Evolutionary conservation across 2,329 filamentous ascomycete species (phyloP), one percentile per base, ranked within the genome.

Genomic region (Colletotrichum tamarilloi): DNA sequence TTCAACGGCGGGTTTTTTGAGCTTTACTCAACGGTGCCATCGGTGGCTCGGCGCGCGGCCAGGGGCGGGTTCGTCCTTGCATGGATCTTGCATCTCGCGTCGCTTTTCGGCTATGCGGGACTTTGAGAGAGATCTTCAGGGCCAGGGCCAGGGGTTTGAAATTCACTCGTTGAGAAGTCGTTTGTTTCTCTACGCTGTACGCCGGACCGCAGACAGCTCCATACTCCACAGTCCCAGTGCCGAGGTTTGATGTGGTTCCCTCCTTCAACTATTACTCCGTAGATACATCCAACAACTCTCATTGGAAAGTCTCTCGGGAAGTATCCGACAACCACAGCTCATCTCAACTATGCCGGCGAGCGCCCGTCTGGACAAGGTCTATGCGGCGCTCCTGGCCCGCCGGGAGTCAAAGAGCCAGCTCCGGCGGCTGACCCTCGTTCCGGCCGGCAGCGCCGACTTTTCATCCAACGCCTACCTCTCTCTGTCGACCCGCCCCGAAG

Each of bases 391-490:
- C n/a, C 68, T 76, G 24, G 62, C 65, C 19, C 75, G 72, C n/a
- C 62, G 75, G 32, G 57, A 80, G 11, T 55, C 78, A 5, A 79
- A 81, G 19, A 81, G 80, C 12, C 83, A 81, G 65, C 81, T 87
- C 8, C 85, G 88, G n/a, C 80, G 78, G 6, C 79, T 89, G 22
- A 88, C 82, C 1, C 80, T 93, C 4, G 89, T 92, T 3, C 92
- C 92, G 0, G 87, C 92, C 1, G 90, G 87, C 24, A 92, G 90
- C 26, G 89, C 92, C 62, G 94, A 97, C 82, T 93, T 97, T 78
- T 92, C 92, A 26, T 95, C 94, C 78, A 92, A 95, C 80, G 90
- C 90, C 68, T 93, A 97, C 79, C 94, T 97, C 72, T 95, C 95
- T 62, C 92, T 95, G 6, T 92, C 94, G 1, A 80, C 79, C 3